Percentiles rank a stretch among this genome's conserved stretches.
Conservation (phyloP, 1,139 yeast species). For the Lodderomyces metapsilosis region DNA sequence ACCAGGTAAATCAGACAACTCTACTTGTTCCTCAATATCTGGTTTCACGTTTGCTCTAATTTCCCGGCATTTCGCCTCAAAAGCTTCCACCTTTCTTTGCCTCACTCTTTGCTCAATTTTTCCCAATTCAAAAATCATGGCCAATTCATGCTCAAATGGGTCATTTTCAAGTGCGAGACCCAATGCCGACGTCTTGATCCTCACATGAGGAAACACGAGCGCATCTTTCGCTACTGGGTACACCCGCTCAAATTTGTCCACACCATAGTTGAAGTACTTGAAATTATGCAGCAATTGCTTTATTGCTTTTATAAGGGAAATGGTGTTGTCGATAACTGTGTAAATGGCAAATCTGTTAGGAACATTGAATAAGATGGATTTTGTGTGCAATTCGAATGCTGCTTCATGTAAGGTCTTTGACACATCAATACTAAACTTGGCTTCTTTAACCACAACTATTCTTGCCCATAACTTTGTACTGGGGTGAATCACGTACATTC, state of each 20-base stretch:
- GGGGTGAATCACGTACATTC: conserved; percentile 58
- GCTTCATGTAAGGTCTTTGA: conserved; percentile 20
- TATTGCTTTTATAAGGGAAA: conserved; percentile 59
- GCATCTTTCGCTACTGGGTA: conserved; percentile 34
- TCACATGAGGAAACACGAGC: conserved; percentile 29
- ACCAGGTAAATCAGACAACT: conserved; percentile 13
- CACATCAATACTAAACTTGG: conserved; percentile 25
- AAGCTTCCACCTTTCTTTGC: conserved; percentile 26
- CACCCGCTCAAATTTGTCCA: conserved; percentile 36
- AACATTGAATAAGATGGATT: conserved; percentile 36
- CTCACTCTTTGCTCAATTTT: conserved; percentile 36
- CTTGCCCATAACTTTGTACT: conserved; percentile 48
- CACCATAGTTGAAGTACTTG: conserved; percentile 33
- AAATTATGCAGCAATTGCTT: conserved; percentile 57
- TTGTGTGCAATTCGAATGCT: conserved; percentile 23
- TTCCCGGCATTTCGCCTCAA: conserved; percentile 27
- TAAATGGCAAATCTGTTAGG: conserved; percentile 68
- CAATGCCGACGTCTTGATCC: conserved; percentile 29
- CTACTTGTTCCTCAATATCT: conserved; percentile 20
- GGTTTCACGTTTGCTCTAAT: conserved; percentile 13
- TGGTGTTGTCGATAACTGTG: conserved; percentile 62
- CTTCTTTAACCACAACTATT: conserved; percentile 40
- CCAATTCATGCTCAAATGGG: conserved; percentile 43
- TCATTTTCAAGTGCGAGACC: conserved; percentile 42
- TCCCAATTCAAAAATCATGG: conserved; percentile 40